phyloP scores from a whole-genome alignment of 345 rosid species.

The Diplotaxis tenuifolia region DNA sequence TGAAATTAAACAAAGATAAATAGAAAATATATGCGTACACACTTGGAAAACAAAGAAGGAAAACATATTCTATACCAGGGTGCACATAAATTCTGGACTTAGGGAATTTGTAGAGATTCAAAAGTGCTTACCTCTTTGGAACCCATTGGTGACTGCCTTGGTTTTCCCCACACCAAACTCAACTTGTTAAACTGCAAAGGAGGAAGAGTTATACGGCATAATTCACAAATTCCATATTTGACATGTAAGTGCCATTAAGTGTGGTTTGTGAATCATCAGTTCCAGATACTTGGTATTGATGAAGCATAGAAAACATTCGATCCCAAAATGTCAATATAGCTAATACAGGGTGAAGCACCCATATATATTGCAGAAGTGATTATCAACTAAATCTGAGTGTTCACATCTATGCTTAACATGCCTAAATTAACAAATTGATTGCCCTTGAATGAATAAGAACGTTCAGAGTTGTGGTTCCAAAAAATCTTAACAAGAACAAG shows the following conservation, averaged over 20 bases:
- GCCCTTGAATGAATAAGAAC: neutral
- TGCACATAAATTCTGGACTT: neutral
- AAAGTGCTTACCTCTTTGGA: slow-evolving; percentile 58
- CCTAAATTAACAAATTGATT: neutral
- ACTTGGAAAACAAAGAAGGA: slow-evolving; percentile 1
- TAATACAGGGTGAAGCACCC: neutral
- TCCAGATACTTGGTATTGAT: neutral
- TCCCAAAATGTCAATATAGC: neutral
- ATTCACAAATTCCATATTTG: neutral
- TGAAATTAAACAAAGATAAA: slow-evolving; percentile 2
- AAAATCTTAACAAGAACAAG: slow-evolving; percentile 11
- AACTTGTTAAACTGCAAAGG: slow-evolving; percentile 71
- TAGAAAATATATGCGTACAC: neutral
- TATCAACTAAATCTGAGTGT: neutral
- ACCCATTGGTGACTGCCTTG: slow-evolving; percentile 75
- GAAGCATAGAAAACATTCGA: neutral
- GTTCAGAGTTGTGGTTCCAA: slow-evolving; percentile 13
- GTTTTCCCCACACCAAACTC: slow-evolving; percentile 88
- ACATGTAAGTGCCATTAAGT: neutral
- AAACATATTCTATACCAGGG: slow-evolving; percentile 2
- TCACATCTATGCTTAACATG: neutral
- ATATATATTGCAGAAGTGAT: neutral
- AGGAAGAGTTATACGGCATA: slow-evolving; percentile 10
- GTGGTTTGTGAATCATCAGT: neutral
- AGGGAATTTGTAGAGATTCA: neutral